phyloP scores from a whole-genome alignment of 345 rosid species.

The Ceriops tagal region DNA sequence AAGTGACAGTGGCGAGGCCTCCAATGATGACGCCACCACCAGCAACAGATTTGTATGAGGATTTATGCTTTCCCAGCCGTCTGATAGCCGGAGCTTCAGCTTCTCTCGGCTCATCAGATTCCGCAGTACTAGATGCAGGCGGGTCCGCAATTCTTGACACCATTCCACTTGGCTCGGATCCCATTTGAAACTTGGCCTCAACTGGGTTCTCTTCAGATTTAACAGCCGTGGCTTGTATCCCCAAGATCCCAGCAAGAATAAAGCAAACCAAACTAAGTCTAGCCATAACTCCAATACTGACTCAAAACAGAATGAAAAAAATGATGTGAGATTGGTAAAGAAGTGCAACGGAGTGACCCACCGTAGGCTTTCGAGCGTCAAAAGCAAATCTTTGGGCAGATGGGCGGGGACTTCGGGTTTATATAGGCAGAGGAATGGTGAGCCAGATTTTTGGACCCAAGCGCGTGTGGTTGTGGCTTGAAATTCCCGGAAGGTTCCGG shows the following conservation, averaged over 20 bases:
- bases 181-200: slow-evolving; percentile 11
- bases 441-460: not conserved
- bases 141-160: slow-evolving; percentile 18
- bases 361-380: no score
- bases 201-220: slow-evolving; percentile 15
- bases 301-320: not conserved
- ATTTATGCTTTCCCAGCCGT: slow-evolving; percentile 42
- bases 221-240: slow-evolving; percentile 28
- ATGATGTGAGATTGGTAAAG: no score
- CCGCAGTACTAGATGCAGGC: slow-evolving; percentile 15
- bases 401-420: no score
- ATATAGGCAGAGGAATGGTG: not conserved
- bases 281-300: slow-evolving; percentile 9
- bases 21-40: slow-evolving; percentile 68
- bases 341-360: no score
- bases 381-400: no score
- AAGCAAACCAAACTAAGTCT: slow-evolving; percentile 21
- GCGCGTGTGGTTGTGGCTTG: slow-evolving; percentile 3
- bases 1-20: slow-evolving; percentile 55
- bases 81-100: slow-evolving; percentile 47
- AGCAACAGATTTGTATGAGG: slow-evolving; percentile 40
- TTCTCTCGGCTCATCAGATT: slow-evolving; percentile 5
- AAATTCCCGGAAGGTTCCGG: slow-evolving; percentile 9
- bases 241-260: slow-evolving; percentile 30
- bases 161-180: slow-evolving; percentile 2